Conservation (phyloP, 495 filamentous ascomycete genomes). For the Aspergillus panamensis region DNA sequence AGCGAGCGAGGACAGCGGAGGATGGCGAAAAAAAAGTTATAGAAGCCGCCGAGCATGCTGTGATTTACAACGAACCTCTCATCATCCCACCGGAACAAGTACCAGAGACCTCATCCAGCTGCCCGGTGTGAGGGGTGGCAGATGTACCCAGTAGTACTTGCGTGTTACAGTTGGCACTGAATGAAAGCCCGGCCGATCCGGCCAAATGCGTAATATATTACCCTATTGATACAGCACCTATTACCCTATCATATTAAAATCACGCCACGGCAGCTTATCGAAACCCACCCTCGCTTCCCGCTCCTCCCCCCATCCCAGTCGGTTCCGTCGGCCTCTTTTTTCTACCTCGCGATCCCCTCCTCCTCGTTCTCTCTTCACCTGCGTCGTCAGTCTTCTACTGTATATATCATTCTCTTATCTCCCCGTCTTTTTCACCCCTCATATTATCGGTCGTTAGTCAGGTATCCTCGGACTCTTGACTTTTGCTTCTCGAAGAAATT, state of each 20-base stretch:
- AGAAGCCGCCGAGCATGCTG: not conserved
- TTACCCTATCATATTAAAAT: not conserved
- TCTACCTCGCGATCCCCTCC: slow-evolving; percentile 23
- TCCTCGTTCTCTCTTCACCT: slow-evolving; percentile 18
- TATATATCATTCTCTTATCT: slow-evolving; percentile 13
- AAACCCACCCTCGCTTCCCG: slow-evolving; percentile 22
- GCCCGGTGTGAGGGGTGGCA: not conserved
- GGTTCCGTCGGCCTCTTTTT: too few species aligned
- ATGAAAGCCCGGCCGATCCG: not conserved
- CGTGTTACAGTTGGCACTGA: not conserved
- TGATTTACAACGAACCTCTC: slow-evolving; percentile 5
- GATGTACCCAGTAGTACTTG: not conserved
- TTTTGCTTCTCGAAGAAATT: not conserved
- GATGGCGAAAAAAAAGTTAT: slow-evolving; percentile 14
- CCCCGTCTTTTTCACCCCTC: slow-evolving; percentile 8
- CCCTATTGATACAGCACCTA: not conserved
- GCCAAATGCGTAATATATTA: not conserved
- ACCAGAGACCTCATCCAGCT: not conserved
- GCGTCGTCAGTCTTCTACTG: slow-evolving; percentile 17
- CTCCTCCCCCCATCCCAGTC: slow-evolving; percentile 17
- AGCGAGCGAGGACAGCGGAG: not conserved
- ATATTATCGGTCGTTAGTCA: not conserved
- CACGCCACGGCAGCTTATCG: slow-evolving; percentile 12
- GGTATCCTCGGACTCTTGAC: not conserved
- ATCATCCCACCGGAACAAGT: slow-evolving; percentile 2